Conservation (phyloP, 148 eudicot genomes). For the Camellia lanceoleosa region DNA sequence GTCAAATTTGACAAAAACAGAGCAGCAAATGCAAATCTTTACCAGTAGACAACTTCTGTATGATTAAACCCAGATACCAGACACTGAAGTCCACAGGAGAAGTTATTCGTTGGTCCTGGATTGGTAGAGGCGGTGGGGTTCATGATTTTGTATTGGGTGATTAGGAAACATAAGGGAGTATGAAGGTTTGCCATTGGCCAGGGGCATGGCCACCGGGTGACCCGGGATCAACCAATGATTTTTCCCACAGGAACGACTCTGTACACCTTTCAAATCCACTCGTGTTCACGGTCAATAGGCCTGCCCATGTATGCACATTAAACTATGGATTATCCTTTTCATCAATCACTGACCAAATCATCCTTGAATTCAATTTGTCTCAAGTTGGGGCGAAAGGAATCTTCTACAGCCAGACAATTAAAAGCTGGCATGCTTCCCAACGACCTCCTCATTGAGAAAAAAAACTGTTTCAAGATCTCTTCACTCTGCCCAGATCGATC, state of each 20-base stretch:
- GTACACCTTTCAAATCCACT: not conserved
- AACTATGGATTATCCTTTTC: not conserved
- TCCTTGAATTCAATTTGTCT: slow-evolving; percentile 1
- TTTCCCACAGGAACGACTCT: no score
- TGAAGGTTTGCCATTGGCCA: no score
- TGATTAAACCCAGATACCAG: not conserved
- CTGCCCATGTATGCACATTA: not conserved
- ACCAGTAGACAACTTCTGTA: not conserved
- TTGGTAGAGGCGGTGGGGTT: no score
- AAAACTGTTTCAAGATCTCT: not conserved
- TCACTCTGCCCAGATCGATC: not conserved
- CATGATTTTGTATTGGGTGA: no score
- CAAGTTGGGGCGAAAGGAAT: not conserved
- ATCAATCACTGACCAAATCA: slow-evolving; percentile 10
- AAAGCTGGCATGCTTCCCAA: slow-evolving; percentile 19
- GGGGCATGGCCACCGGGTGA: no score
- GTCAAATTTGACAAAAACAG: not conserved
- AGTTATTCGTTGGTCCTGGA: no score
- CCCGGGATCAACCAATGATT: no score
- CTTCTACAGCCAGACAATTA: not conserved
- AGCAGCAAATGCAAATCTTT: not conserved
- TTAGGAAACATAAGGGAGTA: no score
- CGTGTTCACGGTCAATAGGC: not conserved
- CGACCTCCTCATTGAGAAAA: not conserved
- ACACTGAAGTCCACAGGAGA: not conserved